Conservation (phyloP, 139 green algal species). For the Pleodorina starrii region DNA sequence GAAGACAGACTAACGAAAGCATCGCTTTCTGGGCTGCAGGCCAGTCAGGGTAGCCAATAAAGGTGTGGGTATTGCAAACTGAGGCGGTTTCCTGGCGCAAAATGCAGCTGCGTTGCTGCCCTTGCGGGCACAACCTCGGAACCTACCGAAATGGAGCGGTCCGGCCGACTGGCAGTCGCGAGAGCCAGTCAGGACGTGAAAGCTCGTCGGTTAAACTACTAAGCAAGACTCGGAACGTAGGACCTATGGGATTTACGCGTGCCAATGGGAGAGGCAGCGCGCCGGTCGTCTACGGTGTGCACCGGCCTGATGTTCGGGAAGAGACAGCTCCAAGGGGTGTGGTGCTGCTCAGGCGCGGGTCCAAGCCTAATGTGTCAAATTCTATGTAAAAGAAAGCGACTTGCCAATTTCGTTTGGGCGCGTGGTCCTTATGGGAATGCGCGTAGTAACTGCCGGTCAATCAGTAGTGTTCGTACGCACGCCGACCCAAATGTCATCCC, state of each 20-base stretch:
- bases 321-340: constrained; percentile 53
- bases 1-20: too few species aligned
- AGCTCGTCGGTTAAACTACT: not conserved
- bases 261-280: constrained; percentile 48
- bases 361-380: not conserved
- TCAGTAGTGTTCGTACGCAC: constrained; percentile 10
- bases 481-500: not conserved
- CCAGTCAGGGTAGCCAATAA: too few species aligned
- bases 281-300: constrained; percentile 32
- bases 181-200: not conserved
- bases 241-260: constrained; percentile 30
- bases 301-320: constrained; percentile 36
- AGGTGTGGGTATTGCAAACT: too few species aligned
- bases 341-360: constrained; percentile 51
- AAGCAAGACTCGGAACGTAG: constrained; percentile 13
- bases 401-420: not conserved
- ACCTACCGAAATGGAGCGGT: not conserved
- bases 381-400: not conserved
- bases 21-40: too few species aligned
- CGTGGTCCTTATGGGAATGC: not conserved
- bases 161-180: not conserved
- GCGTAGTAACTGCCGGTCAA: not conserved
- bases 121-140: not conserved
- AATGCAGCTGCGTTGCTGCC: too few species aligned
- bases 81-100: too few species aligned